These are phyloP conservation scores for Bretschneidera sinensis DNA, from an alignment of 345 rosid genomes.

Conservation along the genomic window DNA sequence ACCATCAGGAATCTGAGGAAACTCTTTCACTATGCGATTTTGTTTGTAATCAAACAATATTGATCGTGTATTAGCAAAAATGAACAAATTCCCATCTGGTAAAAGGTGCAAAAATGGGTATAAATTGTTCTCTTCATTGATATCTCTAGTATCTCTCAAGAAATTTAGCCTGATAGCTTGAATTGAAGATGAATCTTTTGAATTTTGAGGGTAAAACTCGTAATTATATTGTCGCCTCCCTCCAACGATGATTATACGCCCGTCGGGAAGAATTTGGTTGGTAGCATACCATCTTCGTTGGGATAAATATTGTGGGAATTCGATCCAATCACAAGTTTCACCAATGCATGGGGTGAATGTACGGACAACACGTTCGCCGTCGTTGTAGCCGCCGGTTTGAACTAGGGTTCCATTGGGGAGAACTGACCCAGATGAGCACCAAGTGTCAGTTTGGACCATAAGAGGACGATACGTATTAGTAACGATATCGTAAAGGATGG, in stretches of 20 bases:
- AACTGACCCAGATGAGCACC: constrained; percentile 86
- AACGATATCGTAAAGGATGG: constrained; percentile 55
- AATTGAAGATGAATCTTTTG: background rate
- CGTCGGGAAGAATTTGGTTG: constrained; percentile 70
- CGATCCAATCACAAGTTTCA: constrained; percentile 61
- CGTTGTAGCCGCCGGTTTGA: constrained; percentile 81
- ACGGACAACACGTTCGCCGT: constrained; percentile 58
- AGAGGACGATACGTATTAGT: constrained; percentile 58
- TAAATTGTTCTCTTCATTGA: constrained; percentile 57
- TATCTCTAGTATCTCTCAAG: constrained; percentile 47
- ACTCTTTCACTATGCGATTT: constrained; percentile 47
- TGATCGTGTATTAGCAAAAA: constrained; percentile 72
- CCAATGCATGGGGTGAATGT: constrained; percentile 44
- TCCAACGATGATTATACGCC: constrained; percentile 62
- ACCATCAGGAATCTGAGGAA: constrained; percentile 45
- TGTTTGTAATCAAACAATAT: constrained; percentile 55
- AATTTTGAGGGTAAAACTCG: constrained; percentile 52
- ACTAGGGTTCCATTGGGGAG: constrained; percentile 58
- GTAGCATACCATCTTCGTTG: constrained; percentile 78
- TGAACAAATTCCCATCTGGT: constrained; percentile 80
- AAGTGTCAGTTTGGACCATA: constrained; percentile 59
- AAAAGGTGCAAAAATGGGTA: constrained; percentile 82
- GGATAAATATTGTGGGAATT: constrained; percentile 39
- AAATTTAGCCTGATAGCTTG: constrained; percentile 30
- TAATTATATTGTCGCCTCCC: constrained; percentile 67